A percentile compares a stretch with the other conserved stretches of the same genome.
These are phyloP conservation scores for Lyophyllum atratum DNA, from an alignment of 768 basidiomycete species.

Conservation along the genomic window DNA sequence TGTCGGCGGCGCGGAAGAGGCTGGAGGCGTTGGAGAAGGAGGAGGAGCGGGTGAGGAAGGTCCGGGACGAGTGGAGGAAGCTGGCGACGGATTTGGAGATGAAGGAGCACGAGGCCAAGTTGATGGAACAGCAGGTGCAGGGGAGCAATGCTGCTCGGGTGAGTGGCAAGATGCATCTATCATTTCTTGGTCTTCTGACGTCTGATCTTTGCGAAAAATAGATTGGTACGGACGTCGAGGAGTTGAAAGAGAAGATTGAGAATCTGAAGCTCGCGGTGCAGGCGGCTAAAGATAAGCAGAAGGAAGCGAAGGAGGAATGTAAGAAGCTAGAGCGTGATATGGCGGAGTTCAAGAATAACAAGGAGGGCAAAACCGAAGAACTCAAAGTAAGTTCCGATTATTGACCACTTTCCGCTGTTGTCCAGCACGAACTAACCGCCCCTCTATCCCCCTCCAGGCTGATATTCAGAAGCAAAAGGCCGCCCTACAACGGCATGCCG, in stretches of 20 bases:
- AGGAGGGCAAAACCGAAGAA: constrained; percentile 94
- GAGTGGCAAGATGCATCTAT: constrained; percentile 23
- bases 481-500: constrained; percentile 77
- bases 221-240: constrained; percentile 82
- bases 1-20: constrained; percentile 48
- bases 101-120: constrained; percentile 81
- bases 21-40: constrained; percentile 57
- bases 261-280: constrained; percentile 61
- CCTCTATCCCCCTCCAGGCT: constrained; percentile 41
- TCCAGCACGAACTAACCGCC: neutral
- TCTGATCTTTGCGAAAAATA: constrained; percentile 28
- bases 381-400: constrained; percentile 75
- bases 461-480: constrained; percentile 82
- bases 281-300: constrained; percentile 74
- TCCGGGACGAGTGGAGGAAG: constrained; percentile 62
- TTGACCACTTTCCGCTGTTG: neutral
- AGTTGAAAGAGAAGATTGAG: constrained; percentile 61
- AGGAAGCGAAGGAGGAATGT: constrained; percentile 71
- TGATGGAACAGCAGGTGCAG: constrained; percentile 82
- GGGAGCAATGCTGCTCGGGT: constrained; percentile 92
- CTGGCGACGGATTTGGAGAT: constrained; percentile 77
- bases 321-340: constrained; percentile 94
- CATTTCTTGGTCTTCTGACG: neutral
- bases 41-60: constrained; percentile 50
- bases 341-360: constrained; percentile 98